phyloP scores from a whole-genome alignment of 306 rosid genomes.

The Cucurbita moschata region DNA sequence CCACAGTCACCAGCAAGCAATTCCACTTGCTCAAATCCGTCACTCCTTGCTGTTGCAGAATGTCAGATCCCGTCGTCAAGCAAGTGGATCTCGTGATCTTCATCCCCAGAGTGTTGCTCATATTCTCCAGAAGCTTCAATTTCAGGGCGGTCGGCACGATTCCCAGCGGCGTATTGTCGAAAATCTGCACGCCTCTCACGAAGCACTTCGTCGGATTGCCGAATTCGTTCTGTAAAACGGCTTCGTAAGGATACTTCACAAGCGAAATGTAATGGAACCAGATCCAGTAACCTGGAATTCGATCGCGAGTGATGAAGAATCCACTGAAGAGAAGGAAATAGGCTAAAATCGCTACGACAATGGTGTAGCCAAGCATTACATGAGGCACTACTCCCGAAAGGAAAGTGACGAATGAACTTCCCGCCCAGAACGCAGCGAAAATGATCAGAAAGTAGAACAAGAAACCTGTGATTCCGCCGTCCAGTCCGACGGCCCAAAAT shows the following conservation, averaged over 20 bases:
- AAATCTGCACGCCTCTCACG: conserved; percentile 67
- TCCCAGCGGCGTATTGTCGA: conserved; percentile 56
- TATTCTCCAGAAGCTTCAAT: conserved; percentile 38
- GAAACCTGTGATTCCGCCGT: conserved; percentile 55
- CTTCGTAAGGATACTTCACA: conserved; percentile 81
- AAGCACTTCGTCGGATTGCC: conserved; percentile 43
- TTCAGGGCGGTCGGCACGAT: conserved; percentile 30
- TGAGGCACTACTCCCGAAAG: conserved; percentile 90
- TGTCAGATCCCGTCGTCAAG: conserved; percentile 60
- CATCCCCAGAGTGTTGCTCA: conserved; percentile 55
- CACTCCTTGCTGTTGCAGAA: conserved; percentile 54
- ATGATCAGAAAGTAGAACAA: conserved; percentile 52
- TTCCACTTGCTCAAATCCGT: conserved; percentile 72
- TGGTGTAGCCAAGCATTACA: conserved; percentile 79
- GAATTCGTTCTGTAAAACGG: conserved; percentile 66
- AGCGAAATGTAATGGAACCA: conserved; percentile 86
- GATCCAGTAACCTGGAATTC: conserved; percentile 77
- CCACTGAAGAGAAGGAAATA: conserved; percentile 90
- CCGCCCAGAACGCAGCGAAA: conserved; percentile 76
- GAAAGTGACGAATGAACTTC: conserved; percentile 77
- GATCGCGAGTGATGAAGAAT: conserved; percentile 66
- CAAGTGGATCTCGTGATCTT: conserved; percentile 54
- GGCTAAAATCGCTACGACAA: conserved; percentile 75
- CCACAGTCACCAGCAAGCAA: conserved; percentile 67
- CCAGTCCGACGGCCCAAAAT: conserved; percentile 90